phyloP scores from a whole-genome alignment of 192 early-diverging fungal species.

The Geosiphon pyriformis region DNA sequence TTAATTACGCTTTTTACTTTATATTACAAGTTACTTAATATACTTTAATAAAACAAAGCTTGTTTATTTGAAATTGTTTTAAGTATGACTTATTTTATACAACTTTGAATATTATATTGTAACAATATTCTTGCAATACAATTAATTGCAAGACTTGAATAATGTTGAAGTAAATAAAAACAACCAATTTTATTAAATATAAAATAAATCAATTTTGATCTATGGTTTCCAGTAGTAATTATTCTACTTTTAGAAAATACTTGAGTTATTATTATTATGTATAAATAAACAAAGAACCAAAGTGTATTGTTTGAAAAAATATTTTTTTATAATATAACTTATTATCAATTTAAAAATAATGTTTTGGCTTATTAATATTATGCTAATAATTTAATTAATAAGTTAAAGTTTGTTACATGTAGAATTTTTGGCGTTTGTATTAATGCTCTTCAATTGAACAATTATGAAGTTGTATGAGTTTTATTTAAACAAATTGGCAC shows the following conservation, averaged over 20 bases:
- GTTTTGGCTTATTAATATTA: not conserved
- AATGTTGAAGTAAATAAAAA: not conserved
- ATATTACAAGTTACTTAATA: too few relatives aligned
- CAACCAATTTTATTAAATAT: slow-evolving; percentile 6
- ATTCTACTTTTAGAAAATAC: not conserved
- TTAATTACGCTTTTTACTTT: too few relatives aligned
- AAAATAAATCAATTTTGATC: slow-evolving; percentile 5
- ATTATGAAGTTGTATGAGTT: not conserved
- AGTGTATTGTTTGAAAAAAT: slow-evolving; percentile 6
- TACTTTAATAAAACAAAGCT: too few relatives aligned
- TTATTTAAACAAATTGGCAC: not conserved
- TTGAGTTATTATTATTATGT: slow-evolving; percentile 9
- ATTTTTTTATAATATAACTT: slow-evolving; percentile 6
- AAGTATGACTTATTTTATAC: too few relatives aligned
- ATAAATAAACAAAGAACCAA: slow-evolving; percentile 1
- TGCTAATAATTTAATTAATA: too few relatives aligned
- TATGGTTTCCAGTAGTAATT: not conserved
- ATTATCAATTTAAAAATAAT: slow-evolving; percentile 6
- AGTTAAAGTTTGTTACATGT: slow-evolving; percentile 2
- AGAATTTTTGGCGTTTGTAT: slow-evolving; percentile 16
- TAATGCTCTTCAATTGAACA: slow-evolving; percentile 1
- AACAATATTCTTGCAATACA: too few relatives aligned
- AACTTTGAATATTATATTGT: too few relatives aligned
- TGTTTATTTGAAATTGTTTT: too few relatives aligned
- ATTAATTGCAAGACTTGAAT: not conserved